Evolutionary conservation across 2,329 filamentous ascomycete species (phyloP).

Genomic region (Pestalotiopsis fici): DNA sequence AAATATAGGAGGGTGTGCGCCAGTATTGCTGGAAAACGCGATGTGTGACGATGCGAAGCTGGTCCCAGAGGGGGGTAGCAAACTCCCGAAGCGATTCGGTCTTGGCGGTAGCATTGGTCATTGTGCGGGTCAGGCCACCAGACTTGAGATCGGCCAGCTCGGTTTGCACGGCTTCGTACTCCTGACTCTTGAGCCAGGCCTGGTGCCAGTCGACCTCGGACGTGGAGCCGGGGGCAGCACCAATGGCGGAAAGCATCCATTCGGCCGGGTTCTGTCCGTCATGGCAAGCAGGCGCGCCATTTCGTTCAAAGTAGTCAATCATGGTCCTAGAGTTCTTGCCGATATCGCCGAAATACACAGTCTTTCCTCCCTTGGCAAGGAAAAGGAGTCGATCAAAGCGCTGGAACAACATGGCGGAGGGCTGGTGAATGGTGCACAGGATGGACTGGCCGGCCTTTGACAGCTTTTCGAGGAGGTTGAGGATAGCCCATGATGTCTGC

Average conservation of each 20-base stretch:
- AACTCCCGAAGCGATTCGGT: constrained; percentile 63
- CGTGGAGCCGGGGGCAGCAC: constrained; percentile 47
- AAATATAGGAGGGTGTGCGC: constrained; percentile 87
- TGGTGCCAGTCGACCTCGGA: constrained; percentile 65
- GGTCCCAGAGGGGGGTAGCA: constrained; percentile 70
- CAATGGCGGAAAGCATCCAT: constrained; percentile 55
- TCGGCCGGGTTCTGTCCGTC: constrained; percentile 63
- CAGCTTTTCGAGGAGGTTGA: constrained; percentile 66
- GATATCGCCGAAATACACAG: constrained; percentile 59
- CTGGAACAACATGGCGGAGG: constrained; percentile 39
- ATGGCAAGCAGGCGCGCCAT: constrained; percentile 54
- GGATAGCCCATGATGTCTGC: constrained; percentile 73
- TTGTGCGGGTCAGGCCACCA: constrained; percentile 26
- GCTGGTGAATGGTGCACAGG: constrained; percentile 46
- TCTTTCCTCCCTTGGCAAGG: constrained; percentile 53
- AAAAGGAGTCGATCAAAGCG: constrained; percentile 54
- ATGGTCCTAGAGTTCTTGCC: constrained; percentile 48
- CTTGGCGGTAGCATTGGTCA: constrained; percentile 10
- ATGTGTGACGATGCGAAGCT: constrained; percentile 66
- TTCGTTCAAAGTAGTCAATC: constrained; percentile 57
- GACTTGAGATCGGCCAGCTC: constrained; percentile 60
- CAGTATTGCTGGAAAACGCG: constrained; percentile 92
- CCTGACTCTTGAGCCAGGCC: constrained; percentile 45
- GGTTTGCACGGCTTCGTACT: constrained; percentile 51
- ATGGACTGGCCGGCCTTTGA: constrained; percentile 42